Base-by-base conservation (phyloP, 768 basidiomycete genomes). In the Russula earlei region DNA sequence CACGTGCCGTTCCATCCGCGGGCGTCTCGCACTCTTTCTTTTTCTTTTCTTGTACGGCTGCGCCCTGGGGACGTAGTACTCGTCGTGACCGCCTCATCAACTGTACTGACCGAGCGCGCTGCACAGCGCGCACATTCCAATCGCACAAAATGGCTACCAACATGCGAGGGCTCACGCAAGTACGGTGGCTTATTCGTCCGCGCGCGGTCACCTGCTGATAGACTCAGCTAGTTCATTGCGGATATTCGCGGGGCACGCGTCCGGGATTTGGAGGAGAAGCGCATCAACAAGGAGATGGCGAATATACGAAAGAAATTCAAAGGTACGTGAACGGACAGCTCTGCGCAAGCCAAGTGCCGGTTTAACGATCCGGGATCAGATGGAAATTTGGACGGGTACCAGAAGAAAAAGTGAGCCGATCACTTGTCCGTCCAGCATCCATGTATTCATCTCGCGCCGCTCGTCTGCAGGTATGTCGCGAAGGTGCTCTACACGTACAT, bases 221-320 rank as follows among this genome's bases (percentile, higher is more conserved):
- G 67, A 43, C 44, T 38, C 49, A 50, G 53, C 3, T 60, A 96
- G 93, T 96, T 98, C 78, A 99, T 99, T 69, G 94, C 95, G 69
- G 96, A 99, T 71, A 90, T 99, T 66, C 87, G 96, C 54, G 93
- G 96, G 48, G 95, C 95, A 48, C 77, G 95, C 55, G 94, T 98
- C 20, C 83, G 95, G 52, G 96, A 99, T 70, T 74, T 98, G 50
- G 96, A 99, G 68, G 95, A 98, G 78, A 98, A 97, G 73, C 77
- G 96, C 53, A 96, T 99, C 64, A 99, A 99, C 74, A 94, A 97
- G 71, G 96, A 99, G 74, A 98, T 99, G 96, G 96, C 96, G 0
- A 97, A 99, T 65, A 99, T 99, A 60, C 78, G 96, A 59, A 95
- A 96, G 77, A 92, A 95, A 71, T 98, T 99, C 77, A 97, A 97